Percentiles rank a stretch among this genome's conserved stretches.
These are phyloP conservation scores for Talaromyces islandicus DNA, from an alignment of 2,329 filamentous ascomycete species.

Conservation along the genomic window DNA sequence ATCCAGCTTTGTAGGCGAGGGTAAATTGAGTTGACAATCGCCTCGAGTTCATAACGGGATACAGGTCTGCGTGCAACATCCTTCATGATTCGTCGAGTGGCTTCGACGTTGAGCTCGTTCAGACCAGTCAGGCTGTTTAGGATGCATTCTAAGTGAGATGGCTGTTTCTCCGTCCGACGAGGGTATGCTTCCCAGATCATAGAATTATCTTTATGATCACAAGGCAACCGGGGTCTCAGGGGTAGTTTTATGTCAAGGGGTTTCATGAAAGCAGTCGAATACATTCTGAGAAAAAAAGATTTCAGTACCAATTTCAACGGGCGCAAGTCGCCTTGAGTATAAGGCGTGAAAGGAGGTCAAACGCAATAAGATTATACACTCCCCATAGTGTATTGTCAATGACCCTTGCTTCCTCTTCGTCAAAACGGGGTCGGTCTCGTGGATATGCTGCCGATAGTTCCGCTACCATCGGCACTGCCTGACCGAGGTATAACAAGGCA, in stretches of 20 bases:
- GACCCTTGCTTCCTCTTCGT: conserved; percentile 12
- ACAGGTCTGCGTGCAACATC: conserved; percentile 6
- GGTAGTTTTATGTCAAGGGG: conserved; percentile 7
- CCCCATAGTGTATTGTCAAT: conserved; percentile 11
- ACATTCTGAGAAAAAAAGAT: conserved; percentile 8
- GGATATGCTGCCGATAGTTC: conserved; percentile 17
- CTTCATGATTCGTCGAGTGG: conserved; percentile 2
- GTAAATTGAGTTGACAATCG: conserved; percentile 12
- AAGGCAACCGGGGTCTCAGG: conserved; percentile 7
- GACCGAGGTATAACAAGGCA: conserved; percentile 23
- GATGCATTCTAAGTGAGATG: conserved; percentile 8
- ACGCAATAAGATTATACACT: conserved; percentile 12
- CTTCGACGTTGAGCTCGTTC: conserved; percentile 7
- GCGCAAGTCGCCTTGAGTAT: not conserved
- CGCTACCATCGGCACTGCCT: conserved; percentile 19
- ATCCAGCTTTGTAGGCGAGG: conserved; percentile 15
- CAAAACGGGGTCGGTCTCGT: conserved; percentile 8
- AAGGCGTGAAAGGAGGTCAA: conserved; percentile 7
- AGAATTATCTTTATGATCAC: conserved; percentile 4
- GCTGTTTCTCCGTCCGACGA: conserved; percentile 5
- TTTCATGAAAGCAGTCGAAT: conserved; percentile 11
- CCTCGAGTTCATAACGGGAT: conserved; percentile 11
- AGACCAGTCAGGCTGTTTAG: conserved; percentile 7
- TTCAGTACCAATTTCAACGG: conserved; percentile 1
- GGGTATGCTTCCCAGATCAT: conserved; percentile 10